phyloP scores from a whole-genome alignment of 306 rosid species.

The Clitoria ternatea region DNA sequence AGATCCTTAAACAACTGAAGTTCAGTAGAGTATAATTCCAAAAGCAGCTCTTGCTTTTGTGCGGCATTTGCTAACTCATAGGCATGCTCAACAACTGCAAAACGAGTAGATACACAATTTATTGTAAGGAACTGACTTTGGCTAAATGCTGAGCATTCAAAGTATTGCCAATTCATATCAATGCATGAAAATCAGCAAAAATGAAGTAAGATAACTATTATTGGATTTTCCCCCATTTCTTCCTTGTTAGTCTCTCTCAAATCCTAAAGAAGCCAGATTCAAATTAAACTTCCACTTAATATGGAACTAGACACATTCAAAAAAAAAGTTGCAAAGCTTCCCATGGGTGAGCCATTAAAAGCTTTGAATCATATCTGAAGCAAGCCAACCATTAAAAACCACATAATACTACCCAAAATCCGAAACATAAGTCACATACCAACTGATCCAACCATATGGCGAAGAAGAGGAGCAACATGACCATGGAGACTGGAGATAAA shows the following conservation, averaged over 20 bases:
- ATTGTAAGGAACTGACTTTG: conserved; percentile 5
- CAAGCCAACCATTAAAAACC: not conserved
- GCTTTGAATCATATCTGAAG: not conserved
- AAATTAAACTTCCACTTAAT: not conserved
- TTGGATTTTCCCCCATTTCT: not conserved
- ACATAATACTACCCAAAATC: not conserved
- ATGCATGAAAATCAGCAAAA: conserved; percentile 20
- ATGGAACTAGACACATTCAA: not conserved
- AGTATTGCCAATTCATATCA: not conserved
- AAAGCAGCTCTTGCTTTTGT: conserved; percentile 79
- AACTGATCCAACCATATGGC: conserved; percentile 90
- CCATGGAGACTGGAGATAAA: conserved; percentile 78
- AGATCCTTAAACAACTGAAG: conserved; percentile 80
- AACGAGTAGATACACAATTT: conserved; percentile 13
- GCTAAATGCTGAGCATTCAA: conserved; percentile 7
- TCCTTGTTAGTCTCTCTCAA: not conserved
- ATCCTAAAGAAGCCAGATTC: not conserved
- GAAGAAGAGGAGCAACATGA: conserved; percentile 89
- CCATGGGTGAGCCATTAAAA: not conserved
- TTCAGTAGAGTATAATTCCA: conserved; percentile 75
- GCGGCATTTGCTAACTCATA: conserved; percentile 69
- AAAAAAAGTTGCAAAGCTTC: not conserved
- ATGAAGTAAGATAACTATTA: not conserved
- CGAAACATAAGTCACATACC: conserved; percentile 51
- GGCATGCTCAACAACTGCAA: conserved; percentile 85